Evolutionary conservation across 306 rosid species (phyloP).

Genomic region (Inga laurina): DNA sequence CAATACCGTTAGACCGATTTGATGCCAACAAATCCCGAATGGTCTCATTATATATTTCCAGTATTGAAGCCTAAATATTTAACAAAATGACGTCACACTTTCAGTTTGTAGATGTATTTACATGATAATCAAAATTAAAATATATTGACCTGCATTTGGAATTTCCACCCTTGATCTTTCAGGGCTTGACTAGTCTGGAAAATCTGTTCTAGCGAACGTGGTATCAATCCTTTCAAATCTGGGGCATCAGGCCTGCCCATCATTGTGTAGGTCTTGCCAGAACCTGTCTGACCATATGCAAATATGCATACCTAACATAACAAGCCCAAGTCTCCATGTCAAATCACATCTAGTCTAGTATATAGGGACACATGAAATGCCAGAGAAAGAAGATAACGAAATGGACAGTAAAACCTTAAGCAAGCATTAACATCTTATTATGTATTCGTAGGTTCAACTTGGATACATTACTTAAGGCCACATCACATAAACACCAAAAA

Average conservation of each 20-base stretch:
- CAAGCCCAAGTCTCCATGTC: slow-evolving; percentile 26
- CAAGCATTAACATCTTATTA: not conserved
- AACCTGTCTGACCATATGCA: slow-evolving; percentile 97
- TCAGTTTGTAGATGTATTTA: slow-evolving; percentile 8
- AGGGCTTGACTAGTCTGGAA: slow-evolving; percentile 82
- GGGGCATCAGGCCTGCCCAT: slow-evolving; percentile 84
- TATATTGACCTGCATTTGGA: slow-evolving; percentile 75
- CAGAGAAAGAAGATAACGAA: not conserved
- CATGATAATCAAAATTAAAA: slow-evolving; percentile 11
- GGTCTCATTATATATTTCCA: slow-evolving; percentile 91
- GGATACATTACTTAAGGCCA: not conserved
- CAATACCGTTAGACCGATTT: slow-evolving; percentile 56
- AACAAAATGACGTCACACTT: slow-evolving; percentile 8
- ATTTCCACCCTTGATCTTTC: slow-evolving; percentile 85
- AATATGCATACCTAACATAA: slow-evolving; percentile 87
- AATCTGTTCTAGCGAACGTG: slow-evolving; percentile 89
- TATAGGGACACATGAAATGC: not conserved
- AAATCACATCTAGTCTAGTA: not conserved
- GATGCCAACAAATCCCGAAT: slow-evolving; percentile 81
- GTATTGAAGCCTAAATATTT: slow-evolving; percentile 69
- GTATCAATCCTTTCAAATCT: slow-evolving; percentile 87
- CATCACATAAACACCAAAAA: not conserved
- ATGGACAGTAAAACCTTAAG: not conserved
- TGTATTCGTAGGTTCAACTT: not conserved
- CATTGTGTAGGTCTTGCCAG: slow-evolving; percentile 94